A percentile compares a stretch with the other conserved stretches of the same genome.
Conservation (phyloP, 345 rosid genomes). For the Citrus hindsii region DNA sequence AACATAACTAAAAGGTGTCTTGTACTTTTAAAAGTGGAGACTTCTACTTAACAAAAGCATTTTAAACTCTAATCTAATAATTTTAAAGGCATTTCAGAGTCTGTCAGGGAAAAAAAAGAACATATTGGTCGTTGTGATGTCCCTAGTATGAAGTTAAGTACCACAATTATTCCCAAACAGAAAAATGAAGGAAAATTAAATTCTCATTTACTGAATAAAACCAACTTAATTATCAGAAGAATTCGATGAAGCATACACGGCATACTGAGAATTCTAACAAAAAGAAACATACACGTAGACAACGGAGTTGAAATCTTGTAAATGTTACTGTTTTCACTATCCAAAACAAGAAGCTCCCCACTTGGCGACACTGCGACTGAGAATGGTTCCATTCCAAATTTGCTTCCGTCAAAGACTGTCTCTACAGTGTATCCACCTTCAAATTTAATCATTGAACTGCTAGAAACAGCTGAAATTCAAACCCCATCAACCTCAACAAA, state of each 20-base stretch:
- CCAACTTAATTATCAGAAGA: not conserved
- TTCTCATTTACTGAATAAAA: not conserved
- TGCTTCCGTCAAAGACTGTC: conserved; percentile 96
- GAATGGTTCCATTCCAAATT: conserved; percentile 85
- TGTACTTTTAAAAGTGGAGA: conserved; percentile 40
- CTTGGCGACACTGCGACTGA: conserved; percentile 63
- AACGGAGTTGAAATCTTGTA: conserved; percentile 80
- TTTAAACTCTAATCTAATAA: conserved; percentile 6
- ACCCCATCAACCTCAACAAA: conserved; percentile 15
- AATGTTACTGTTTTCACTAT: conserved; percentile 80
- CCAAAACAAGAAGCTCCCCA: conserved; percentile 88
- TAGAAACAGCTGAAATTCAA: conserved; percentile 53
- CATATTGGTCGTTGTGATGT: not conserved
- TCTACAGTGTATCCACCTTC: conserved; percentile 93
- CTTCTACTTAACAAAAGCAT: conserved; percentile 43
- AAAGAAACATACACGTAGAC: conserved; percentile 62
- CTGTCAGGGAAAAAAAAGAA: conserved; percentile 4
- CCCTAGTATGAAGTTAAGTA: conserved; percentile 41
- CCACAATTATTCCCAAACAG: not conserved
- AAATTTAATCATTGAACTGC: conserved; percentile 90
- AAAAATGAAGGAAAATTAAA: not conserved
- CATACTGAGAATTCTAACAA: not conserved
- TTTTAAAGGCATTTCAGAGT: conserved; percentile 11
- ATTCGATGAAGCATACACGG: not conserved
- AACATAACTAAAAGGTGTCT: conserved; percentile 13